Evolutionary conservation across 441 rosid species (phyloP), one percentile per base, ranked within the genome.

Genomic region (Populus hybrid): DNA sequence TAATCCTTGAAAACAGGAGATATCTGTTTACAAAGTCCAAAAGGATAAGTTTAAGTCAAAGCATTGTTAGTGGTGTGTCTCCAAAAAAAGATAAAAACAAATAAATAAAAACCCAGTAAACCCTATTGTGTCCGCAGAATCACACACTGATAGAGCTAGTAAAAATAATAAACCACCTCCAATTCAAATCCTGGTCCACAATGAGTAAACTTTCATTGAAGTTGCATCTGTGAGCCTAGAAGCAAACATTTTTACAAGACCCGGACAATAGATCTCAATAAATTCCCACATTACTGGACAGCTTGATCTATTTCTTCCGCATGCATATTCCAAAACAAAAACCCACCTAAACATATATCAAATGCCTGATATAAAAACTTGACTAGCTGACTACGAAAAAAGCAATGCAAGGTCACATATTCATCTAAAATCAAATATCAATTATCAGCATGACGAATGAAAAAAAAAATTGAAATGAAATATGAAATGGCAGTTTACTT

Each of bases 1-100:
- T 72, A 95, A 87, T 76, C 97, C 95, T 87, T 95, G 97, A 78
- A 94, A 94, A 78, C 95, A 91, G 26, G 92, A 95, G 80, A 88
- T 82, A 87, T 95, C 99, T 95, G 93, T 79, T 82, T 50, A 50
- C 80, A 79, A 69, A 77, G 19, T 36, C 80, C 19, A 73, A 12
- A 36, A 32, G 57, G 50, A 78, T 68, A 76, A 53, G 69, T 63
- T 26, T 34, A 46, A 46, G 76, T 71, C 36, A 30, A 70, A 78
- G 50, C 16, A 9, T 36, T 5, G 70, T 16, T 71, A 32, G 73
- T 21, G 67, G 38, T 64, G 21, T 19, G 14, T 3, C 57, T 36
- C 26, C 30, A 40, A 65, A 68, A 71, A 79, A 26, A 53, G 40
- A 74, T 9, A 14, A 38, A 38, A 38, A 38, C 2, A 38, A 9